Evolutionary conservation across 192 early-diverging fungal species (phyloP), one percentile per base, ranked within the genome.

Genomic region (Glomus cerebriforme): DNA sequence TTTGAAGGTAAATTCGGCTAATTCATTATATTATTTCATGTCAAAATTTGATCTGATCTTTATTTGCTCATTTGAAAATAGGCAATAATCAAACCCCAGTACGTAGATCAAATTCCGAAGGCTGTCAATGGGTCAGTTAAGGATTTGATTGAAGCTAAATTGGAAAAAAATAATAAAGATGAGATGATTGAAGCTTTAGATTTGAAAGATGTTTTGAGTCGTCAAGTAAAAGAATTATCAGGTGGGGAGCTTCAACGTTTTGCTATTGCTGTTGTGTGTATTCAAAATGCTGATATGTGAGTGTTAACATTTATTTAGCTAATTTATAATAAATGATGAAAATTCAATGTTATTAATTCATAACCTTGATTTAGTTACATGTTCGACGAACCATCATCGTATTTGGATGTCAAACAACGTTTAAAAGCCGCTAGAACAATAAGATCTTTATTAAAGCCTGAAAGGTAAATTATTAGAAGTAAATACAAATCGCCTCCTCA

Each of bases 231-330:
- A 54, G 90, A 95, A 83, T 84, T 99, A 80, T 97, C 95, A 49
- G 96, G 96, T 84, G 97, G 97, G 84, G 97, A 98, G 89, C 88
- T 99, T 83, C 97, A 99, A 88, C 93, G 97, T 79, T 99, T 99
- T 84, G 96, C 97, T 77, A 99, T 99, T 86, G 94, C 90, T 31
- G 88, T 95, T 43, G 90, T 94, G 22, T 86, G 86, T 64, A 92
- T 97, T 70, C 94, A 94, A 81, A 81, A 90, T 15, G 96, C 93
- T 64, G 94, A 98, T 85, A 95, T 99, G 88, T 94, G 87, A 58
- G 90, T 59, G 29, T 15, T 68, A 76, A 10, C 27, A 26, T n/a
- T 15, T 32, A 72, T 73, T 74, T n/a, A 19, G 12, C 8, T 65
- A 31, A 17, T 19, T 32, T 65, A 54, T 54, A 17, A 9, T 15